These are phyloP conservation scores for Leptographium lundbergii DNA, from an alignment of 2,329 filamentous ascomycete genomes.

Conservation along the genomic window DNA sequence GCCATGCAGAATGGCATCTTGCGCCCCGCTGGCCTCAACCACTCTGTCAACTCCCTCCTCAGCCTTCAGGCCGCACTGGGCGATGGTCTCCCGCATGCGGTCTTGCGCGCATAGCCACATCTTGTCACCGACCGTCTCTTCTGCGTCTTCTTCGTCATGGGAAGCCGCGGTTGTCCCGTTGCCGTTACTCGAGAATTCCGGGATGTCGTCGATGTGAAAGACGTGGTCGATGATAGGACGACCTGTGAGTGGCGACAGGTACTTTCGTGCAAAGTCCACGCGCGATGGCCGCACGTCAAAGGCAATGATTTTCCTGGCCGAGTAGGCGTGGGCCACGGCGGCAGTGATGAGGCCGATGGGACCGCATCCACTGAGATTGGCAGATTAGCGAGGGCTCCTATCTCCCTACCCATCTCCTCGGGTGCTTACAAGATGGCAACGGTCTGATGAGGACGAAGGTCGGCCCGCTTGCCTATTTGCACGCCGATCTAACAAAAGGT, in stretches of 20 bases:
- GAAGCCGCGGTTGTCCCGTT: not conserved
- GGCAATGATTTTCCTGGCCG: slow-evolving; percentile 67
- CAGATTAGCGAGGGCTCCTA: not conserved
- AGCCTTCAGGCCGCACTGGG: slow-evolving; percentile 41
- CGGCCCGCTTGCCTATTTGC: slow-evolving; percentile 59
- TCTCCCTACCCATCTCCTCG: not conserved
- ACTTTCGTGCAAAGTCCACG: slow-evolving; percentile 64
- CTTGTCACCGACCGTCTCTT: slow-evolving; percentile 3
- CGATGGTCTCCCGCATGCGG: slow-evolving; percentile 36
- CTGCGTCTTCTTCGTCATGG: not conserved
- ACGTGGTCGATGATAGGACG: slow-evolving; percentile 56
- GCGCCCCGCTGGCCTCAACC: slow-evolving; percentile 68
- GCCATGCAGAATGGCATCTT: slow-evolving; percentile 62
- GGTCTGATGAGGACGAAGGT: slow-evolving; percentile 57
- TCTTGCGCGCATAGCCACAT: not conserved
- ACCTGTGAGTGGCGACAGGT: slow-evolving; percentile 5
- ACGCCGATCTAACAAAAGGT: slow-evolving; percentile 43
- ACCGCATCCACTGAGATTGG: slow-evolving; percentile 45
- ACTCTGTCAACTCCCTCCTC: slow-evolving; percentile 59
- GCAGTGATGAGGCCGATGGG: slow-evolving; percentile 81
- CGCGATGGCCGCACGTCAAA: slow-evolving; percentile 77
- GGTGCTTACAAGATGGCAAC: slow-evolving; percentile 57
- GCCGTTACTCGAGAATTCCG: slow-evolving; percentile 18
- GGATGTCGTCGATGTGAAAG: slow-evolving; percentile 48
- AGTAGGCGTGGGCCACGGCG: slow-evolving; percentile 71